Evolutionary conservation across 2,329 filamentous ascomycete genomes (phyloP), one percentile per base, ranked within the genome.

Genomic region (Stemphylium lycopersici): DNA sequence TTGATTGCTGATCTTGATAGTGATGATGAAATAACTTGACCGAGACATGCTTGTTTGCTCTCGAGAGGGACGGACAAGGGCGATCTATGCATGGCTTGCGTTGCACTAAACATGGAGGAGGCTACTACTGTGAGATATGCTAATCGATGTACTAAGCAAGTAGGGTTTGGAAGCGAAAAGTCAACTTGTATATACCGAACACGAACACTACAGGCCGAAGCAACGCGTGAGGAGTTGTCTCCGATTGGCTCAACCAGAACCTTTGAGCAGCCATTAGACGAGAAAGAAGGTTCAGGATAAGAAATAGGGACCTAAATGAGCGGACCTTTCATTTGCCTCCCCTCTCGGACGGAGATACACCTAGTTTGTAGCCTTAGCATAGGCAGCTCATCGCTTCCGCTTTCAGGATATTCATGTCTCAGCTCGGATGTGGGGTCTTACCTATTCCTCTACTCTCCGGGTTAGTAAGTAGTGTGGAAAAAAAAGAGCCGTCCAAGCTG

Each of bases 161-260:
- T n/a, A 22, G 8, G 20, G 36, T 26, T 36, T 24, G 8, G 18
- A 36, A 15, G 42, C 20, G 18, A 15, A 34, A 29, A 10, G 26
- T 29, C 26, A 29, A n/a, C 7, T 31, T 12, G 36, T 16, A 24
- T 22, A 24, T 34, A 24, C 13, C 31, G 24, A 34, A 34, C 13
- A 10, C 26, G 2, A 7, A 11, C 11, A 29, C 26, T 8, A 29
- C 34, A 36, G 42, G 31, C 31, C 6, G 15, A 24, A 22, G 31
- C n/a, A 34, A 36, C 7, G 7, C 12, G 32, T n/a, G 20, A 40
- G 51, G 45, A 54, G 51, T 44, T 29, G 18, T 36, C 15, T 54
- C 51, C 51, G 51, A 26, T 54, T 50, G 51, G 39, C 22, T 29
- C 26, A 29, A 11, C 7, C 7, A 29, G 7, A 29, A 10, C 10